Evolutionary conservation across 163 green algal species (phyloP).

Genomic region (Chlamydomonas reinhardtii): DNA sequence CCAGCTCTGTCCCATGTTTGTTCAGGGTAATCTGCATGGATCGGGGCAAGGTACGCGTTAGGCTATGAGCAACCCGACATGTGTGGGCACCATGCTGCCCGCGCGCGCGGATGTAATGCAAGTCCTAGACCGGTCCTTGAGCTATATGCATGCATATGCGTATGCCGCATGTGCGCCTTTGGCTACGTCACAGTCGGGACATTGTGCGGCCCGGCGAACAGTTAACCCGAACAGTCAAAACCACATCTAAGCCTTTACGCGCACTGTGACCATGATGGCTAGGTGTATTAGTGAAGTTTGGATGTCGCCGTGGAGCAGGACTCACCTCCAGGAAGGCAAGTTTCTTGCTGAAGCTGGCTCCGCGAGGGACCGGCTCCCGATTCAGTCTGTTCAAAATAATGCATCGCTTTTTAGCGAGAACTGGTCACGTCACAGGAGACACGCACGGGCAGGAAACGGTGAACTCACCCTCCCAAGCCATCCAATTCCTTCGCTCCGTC

Average conservation of each 20-base stretch:
- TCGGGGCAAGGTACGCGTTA: background rate
- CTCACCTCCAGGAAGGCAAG: background rate
- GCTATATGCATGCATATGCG: too few relatives aligned
- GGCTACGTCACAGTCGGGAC: too few relatives aligned
- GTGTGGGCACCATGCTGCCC: too few relatives aligned
- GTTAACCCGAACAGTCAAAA: background rate
- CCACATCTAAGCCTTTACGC: background rate
- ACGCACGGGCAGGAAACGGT: background rate
- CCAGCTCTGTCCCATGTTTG: slow-evolving; percentile 25
- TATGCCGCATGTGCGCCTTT: background rate
- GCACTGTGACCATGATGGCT: background rate
- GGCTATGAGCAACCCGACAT: background rate
- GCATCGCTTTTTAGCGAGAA: background rate
- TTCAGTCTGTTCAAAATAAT: background rate
- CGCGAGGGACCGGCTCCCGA: background rate
- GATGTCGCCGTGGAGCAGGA: too few relatives aligned
- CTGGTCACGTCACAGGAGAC: background rate
- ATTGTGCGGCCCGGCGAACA: too few relatives aligned
- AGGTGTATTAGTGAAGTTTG: too few relatives aligned
- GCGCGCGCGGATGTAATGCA: too few relatives aligned
- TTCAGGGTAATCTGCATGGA: background rate
- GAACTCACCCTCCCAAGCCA: background rate
- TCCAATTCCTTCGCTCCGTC: background rate
- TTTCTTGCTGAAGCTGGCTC: background rate
- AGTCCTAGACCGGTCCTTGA: background rate